Evolutionary conservation across 345 rosid species (phyloP).

Genomic region (Linum usitatissimum): DNA sequence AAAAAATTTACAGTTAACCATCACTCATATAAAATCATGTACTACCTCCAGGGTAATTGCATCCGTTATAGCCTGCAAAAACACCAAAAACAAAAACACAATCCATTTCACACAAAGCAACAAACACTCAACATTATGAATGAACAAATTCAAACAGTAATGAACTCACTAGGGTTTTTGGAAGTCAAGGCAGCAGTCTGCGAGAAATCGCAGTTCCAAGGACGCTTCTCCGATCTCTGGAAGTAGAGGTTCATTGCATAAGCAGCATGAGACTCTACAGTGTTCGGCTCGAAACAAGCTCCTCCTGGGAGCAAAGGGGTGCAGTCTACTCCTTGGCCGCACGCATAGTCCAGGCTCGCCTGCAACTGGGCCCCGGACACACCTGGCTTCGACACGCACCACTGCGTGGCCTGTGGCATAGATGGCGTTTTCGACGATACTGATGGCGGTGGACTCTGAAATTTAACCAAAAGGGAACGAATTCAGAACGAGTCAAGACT

Average conservation of each 20-base stretch:
- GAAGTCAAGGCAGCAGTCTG: slow-evolving; percentile 35
- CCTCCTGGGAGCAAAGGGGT: slow-evolving; percentile 58
- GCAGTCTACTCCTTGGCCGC: slow-evolving; percentile 54
- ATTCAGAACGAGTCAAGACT: too few species aligned
- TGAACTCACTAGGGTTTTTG: slow-evolving; percentile 3
- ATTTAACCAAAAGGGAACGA: too few species aligned
- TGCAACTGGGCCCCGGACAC: slow-evolving; percentile 48
- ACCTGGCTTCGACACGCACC: slow-evolving; percentile 64
- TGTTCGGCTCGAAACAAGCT: slow-evolving; percentile 67
- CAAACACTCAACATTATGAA: background rate
- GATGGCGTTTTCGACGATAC: background rate
- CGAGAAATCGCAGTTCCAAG: slow-evolving; percentile 63
- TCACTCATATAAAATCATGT: slow-evolving; percentile 14
- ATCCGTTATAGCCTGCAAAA: slow-evolving; percentile 44
- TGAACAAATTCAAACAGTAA: background rate
- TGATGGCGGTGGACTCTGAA: background rate
- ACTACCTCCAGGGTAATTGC: slow-evolving; percentile 53
- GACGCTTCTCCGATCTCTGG: slow-evolving; percentile 40
- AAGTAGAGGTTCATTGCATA: slow-evolving; percentile 75
- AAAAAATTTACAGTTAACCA: too few species aligned
- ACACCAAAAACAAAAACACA: too few species aligned
- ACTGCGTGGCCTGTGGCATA: slow-evolving; percentile 19
- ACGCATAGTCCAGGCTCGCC: slow-evolving; percentile 62
- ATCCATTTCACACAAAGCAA: background rate
- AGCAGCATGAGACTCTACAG: slow-evolving; percentile 50